Conservation (phyloP, 495 filamentous ascomycete genomes). For the Penicillium canariense region DNA sequence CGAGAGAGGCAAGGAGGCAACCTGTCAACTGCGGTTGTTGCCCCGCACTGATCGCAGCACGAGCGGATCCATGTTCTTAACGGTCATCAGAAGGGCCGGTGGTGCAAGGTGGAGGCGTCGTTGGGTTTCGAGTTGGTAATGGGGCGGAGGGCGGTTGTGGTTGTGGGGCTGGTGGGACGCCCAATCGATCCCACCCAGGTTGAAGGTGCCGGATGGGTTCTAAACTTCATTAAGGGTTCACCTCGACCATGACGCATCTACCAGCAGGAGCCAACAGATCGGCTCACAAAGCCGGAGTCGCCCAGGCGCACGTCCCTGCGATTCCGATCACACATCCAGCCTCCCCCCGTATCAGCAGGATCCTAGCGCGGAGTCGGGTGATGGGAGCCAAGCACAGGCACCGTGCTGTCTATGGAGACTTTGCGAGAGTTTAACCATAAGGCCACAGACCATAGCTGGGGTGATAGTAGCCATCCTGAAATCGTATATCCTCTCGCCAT, state of each 20-base stretch:
- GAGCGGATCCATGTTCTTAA: slow-evolving; percentile 7
- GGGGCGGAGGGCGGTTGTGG: too few species aligned
- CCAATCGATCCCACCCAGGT: too few species aligned
- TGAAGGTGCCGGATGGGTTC: too few species aligned
- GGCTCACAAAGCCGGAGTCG: background rate
- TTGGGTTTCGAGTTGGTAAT: background rate
- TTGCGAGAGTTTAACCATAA: background rate
- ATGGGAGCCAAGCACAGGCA: too few species aligned
- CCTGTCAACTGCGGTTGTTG: slow-evolving; percentile 2
- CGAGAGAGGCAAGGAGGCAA: background rate
- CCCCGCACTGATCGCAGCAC: slow-evolving; percentile 9
- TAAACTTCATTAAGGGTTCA: too few species aligned
- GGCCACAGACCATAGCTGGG: background rate
- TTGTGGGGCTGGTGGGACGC: too few species aligned
- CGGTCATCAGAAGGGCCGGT: background rate
- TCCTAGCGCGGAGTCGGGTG: slow-evolving; percentile 8
- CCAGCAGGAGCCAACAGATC: too few species aligned
- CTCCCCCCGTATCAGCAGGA: background rate
- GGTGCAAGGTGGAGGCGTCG: background rate
- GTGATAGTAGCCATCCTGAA: background rate
- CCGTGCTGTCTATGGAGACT: too few species aligned
- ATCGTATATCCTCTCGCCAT: background rate
- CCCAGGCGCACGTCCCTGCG: slow-evolving; percentile 11
- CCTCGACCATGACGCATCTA: too few species aligned
- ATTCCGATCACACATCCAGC: slow-evolving; percentile 1